These are phyloP conservation scores for Didymella glomerata DNA, from an alignment of 2,329 filamentous ascomycete species.

Conservation along the genomic window DNA sequence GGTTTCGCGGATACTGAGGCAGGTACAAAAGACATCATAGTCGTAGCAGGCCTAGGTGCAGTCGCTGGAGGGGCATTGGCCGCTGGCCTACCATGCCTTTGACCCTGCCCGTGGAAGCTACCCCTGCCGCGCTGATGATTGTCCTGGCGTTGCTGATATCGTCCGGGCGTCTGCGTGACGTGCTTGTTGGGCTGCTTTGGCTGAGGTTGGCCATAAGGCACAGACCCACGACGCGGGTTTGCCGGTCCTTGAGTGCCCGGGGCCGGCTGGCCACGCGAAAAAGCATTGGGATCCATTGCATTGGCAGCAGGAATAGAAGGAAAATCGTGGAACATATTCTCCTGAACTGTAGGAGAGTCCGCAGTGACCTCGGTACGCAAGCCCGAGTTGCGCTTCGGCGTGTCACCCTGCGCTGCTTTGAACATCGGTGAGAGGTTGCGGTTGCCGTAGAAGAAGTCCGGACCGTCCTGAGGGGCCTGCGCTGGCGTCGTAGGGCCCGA, in stretches of 20 bases:
- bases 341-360: slow-evolving; percentile 40
- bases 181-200: slow-evolving; percentile 38
- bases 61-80: slow-evolving; percentile 25
- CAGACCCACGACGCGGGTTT: slow-evolving; percentile 37
- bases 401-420: slow-evolving; percentile 56
- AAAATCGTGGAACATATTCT: slow-evolving; percentile 37
- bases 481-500: slow-evolving; percentile 48
- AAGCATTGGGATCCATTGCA: slow-evolving; percentile 32
- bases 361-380: slow-evolving; percentile 55
- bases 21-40: slow-evolving; percentile 48
- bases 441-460: slow-evolving; percentile 53
- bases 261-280: slow-evolving; percentile 29
- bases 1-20: slow-evolving; percentile 48
- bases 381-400: slow-evolving; percentile 53
- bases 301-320: slow-evolving; percentile 29
- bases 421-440: slow-evolving; percentile 60
- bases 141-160: slow-evolving; percentile 40
- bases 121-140: slow-evolving; percentile 29
- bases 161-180: slow-evolving; percentile 34
- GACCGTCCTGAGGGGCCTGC: slow-evolving; percentile 34
- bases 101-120: slow-evolving; percentile 23
- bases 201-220: slow-evolving; percentile 37
- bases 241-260: slow-evolving; percentile 24
- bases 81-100: slow-evolving; percentile 24
- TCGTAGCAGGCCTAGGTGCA: slow-evolving; percentile 34